Evolutionary conservation across 305 asterid genomes (phyloP), one percentile per base, ranked within the genome.

Genomic region (Fraxinus sp.): DNA sequence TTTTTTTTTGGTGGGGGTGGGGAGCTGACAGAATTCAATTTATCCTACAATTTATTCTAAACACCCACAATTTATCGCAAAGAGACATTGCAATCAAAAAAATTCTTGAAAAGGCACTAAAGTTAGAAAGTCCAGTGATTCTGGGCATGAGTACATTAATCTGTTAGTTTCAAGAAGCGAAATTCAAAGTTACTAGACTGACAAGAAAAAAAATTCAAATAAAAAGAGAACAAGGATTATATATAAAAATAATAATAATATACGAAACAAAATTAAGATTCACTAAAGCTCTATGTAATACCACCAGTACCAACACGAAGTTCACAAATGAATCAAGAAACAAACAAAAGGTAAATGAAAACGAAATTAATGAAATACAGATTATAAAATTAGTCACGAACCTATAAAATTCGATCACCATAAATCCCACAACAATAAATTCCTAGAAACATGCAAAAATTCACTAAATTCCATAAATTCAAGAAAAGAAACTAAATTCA

Each of bases 201-300:
- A 43, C 80, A 74, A 79, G 80, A 82, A 82, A 83, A 70, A 20
- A 20, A 70, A 83, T 77, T 66, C 78, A 87, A 49, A 80, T 37
- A 71, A 39, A 55, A 79, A 81, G 68, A 52, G 78, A 59, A 81
- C 68, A 43, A 74, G 41, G 59, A 77, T 49, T 18, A 32, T 79
- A 79, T 9, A 81, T 64, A 55, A 46, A 80, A 33, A 36, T 35
- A 11, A 2, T 24, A 32, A 77, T 64, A 73, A 36, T 52, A 52
- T 28, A 62, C 24, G 55, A 39, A 49, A 68, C 75, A 79, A 80
- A 80, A 82, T 78, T 78, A 46, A 80, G 41, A 79, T 83, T 75
- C 81, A 32, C 78, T 43, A 59, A 57, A 76, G 78, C 43, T 66
- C 80, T 74, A 59, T 28, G 74, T 73, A 83, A 36, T 77, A 71